Percentiles rank a stretch among this genome's conserved stretches.
Evolutionary conservation across 805 yeast species (phyloP).

Genomic region (Candida quercuum): DNA sequence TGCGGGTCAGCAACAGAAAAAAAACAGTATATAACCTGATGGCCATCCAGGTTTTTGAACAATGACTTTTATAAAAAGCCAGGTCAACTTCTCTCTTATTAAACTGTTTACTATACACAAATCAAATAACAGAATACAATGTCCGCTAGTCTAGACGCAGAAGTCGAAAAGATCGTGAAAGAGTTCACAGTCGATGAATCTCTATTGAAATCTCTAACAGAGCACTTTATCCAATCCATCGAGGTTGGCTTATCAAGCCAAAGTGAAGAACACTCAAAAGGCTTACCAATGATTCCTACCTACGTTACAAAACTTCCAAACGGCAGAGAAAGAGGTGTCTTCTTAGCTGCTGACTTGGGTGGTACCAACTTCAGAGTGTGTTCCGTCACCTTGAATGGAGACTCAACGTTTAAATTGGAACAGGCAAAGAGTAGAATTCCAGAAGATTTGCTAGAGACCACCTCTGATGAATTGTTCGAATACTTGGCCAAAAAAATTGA

Average conservation of each 20-base stretch:
- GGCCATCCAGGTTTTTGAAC: neutral
- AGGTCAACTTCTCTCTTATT: neutral
- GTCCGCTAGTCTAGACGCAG: conserved; percentile 4
- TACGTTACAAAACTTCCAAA: conserved; percentile 80
- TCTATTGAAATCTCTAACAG: conserved; percentile 25
- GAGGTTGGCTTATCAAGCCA: conserved; percentile 49
- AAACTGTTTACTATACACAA: neutral
- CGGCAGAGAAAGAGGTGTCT: conserved; percentile 80
- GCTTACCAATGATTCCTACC: conserved; percentile 90
- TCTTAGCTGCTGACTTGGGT: conserved; percentile 89
- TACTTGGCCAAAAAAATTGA: conserved; percentile 70
- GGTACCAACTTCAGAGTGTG: conserved; percentile 96
- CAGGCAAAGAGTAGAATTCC: conserved; percentile 83
- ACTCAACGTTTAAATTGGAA: conserved; percentile 69
- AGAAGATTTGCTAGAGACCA: conserved; percentile 61
- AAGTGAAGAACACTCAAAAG: conserved; percentile 32
- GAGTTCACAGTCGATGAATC: conserved; percentile 17
- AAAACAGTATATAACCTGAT: neutral
- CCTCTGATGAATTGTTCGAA: conserved; percentile 62
- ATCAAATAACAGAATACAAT: neutral
- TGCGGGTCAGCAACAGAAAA: neutral
- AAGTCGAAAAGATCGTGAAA: conserved; percentile 14
- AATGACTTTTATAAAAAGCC: too few species aligned
- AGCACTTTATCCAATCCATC: conserved; percentile 55
- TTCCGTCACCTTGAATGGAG: conserved; percentile 72